A percentile compares a stretch with the other conserved stretches of the same genome.
Evolutionary conservation across 495 filamentous ascomycete species (phyloP).

Genomic region (Hyaloscypha variabilis): DNA sequence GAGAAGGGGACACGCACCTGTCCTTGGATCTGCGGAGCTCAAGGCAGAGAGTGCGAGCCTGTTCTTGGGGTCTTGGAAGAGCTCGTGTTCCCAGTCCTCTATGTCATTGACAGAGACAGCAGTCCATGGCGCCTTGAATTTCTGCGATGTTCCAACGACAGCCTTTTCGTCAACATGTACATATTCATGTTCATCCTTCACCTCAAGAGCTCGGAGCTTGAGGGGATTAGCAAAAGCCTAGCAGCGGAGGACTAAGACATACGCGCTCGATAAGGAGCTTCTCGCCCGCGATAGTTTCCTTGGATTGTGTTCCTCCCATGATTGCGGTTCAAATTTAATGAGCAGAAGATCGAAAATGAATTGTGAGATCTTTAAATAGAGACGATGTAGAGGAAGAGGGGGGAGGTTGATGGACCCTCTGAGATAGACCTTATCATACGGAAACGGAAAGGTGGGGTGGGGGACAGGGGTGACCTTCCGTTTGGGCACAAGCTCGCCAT

Average conservation of each 20-base stretch:
- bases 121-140: slow-evolving; percentile 31
- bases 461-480: no score
- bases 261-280: slow-evolving; percentile 46
- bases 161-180: slow-evolving; percentile 45
- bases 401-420: not conserved
- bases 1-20: no score
- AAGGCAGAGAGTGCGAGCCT: slow-evolving; percentile 72
- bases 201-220: slow-evolving; percentile 41
- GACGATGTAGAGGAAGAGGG: not conserved
- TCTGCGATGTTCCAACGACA: slow-evolving; percentile 14
- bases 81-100: slow-evolving; percentile 59
- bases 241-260: no score
- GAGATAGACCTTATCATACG: no score
- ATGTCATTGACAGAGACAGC: slow-evolving; percentile 47
- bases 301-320: slow-evolving; percentile 54
- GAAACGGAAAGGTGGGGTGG: no score
- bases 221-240: no score
- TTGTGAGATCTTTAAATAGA: not conserved
- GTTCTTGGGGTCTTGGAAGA: slow-evolving; percentile 66
- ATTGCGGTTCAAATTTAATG: slow-evolving; percentile 3
- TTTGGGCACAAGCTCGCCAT: no score
- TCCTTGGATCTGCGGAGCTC: slow-evolving; percentile 53
- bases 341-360: not conserved
- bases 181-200: slow-evolving; percentile 49
- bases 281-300: slow-evolving; percentile 38